phyloP scores from a whole-genome alignment of 1,139 yeast species.

The Suhomyces bokatorum region DNA sequence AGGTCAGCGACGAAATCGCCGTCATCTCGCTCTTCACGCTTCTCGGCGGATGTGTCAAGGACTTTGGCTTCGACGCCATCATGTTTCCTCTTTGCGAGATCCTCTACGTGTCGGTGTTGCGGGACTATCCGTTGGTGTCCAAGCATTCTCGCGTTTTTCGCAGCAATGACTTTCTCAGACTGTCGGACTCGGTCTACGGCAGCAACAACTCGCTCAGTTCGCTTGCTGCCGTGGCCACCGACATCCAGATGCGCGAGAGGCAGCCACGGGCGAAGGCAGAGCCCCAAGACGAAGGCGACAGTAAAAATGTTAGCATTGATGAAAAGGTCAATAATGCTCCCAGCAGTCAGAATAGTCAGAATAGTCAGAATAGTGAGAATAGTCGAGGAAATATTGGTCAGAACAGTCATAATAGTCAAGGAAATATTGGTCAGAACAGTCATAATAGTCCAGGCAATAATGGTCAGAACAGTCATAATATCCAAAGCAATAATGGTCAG shows the following conservation, averaged over 20 bases:
- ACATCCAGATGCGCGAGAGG: conserved; percentile 22
- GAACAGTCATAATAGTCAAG: too few relatives aligned
- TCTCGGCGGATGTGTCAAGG: conserved; percentile 71
- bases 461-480: too few relatives aligned
- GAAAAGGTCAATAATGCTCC: too few relatives aligned
- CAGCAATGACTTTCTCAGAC: conserved; percentile 15
- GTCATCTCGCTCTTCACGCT: conserved; percentile 55
- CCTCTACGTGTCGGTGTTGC: conserved; percentile 59
- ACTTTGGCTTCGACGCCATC: conserved; percentile 73
- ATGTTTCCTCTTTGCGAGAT: conserved; percentile 65
- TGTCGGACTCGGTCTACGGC: conserved; percentile 2
- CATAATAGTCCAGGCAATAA: too few relatives aligned
- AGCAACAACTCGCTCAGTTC: conserved; percentile 28
- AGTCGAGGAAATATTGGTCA: too few relatives aligned
- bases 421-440: too few relatives aligned
- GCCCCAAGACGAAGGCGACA: too few relatives aligned
- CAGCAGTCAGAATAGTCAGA: too few relatives aligned
- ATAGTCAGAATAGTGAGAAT: too few relatives aligned
- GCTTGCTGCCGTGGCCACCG: conserved; percentile 44
- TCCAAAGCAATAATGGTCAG: too few relatives aligned
- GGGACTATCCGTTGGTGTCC: conserved; percentile 63
- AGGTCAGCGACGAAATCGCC: conserved; percentile 46
- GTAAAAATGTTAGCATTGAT: too few relatives aligned
- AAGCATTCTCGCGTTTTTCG: conserved; percentile 39
- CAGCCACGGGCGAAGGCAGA: not conserved